Base-by-base conservation (phyloP, 73 alveolate genomes). In the Halteria grandinella region DNA sequence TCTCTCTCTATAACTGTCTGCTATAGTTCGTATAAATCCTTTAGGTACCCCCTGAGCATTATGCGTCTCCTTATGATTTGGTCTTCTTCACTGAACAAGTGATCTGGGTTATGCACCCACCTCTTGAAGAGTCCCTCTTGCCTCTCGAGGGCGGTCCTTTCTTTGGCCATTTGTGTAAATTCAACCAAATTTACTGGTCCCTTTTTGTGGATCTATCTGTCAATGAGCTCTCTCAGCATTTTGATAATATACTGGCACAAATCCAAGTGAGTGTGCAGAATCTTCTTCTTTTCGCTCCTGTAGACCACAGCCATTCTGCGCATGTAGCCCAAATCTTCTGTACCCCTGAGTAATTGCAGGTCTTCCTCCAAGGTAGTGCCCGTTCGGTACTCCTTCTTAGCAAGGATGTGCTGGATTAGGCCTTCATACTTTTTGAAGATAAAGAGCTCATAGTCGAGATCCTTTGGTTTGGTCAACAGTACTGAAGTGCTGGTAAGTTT, bases 81-180 rank as follows among this genome's bases (percentile, higher is more conserved):
- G 40, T 64, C 79, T 44, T 64, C 79, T 34, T 64, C 63, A 25
- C 20, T 27, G 79, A 36, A 60, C n/a, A n/a, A n/a, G n/a, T n/a
- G n/a, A 11, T 60, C 77, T 10, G 77, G 2, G 5, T 50, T 17
- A 14, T 17, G 6, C 14, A 60, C 24, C 77, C 77, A 60, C 20
- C 3, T 3, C 27, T 60, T 40, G 27, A 8, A 60, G n/a, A n/a
- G n/a, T 7, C 37, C 3, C 4, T 36, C 41, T 6, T 60, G 12
- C 7, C 28, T 8, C 23, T 60, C 77, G 48, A 60, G 20, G 21
- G 37, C 77, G 7, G 59, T 60, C 41, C 43, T 36, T 1, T 36
- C 51, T 59, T 40, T 36, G 41, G 37, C 37, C 24, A 60, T 21
- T 18, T 60, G 36, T 25, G 37, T 60, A 45, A 40, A 60, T 40